Evolutionary conservation across 495 filamentous ascomycete species (phyloP), one percentile per base, ranked within the genome.

Genomic region (Apodospora peruviana): DNA sequence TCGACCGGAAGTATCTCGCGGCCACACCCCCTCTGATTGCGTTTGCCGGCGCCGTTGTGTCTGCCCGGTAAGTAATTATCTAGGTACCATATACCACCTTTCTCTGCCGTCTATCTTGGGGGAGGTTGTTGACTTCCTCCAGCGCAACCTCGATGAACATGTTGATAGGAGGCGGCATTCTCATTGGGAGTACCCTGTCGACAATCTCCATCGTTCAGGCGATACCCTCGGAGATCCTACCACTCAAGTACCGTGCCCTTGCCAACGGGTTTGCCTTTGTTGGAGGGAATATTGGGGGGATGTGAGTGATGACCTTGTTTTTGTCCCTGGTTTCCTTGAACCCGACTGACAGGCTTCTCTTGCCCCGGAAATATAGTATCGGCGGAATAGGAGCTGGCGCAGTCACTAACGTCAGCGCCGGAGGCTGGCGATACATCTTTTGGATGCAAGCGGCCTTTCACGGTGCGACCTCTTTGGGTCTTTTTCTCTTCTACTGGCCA

Each of bases 381-480:
- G 76, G 71, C 12, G 55, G 64, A 14, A 55, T 79, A 2, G 70
- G 71, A 27, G 73, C 75, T 3, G 76, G 76, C 8, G 76, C 65
- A n/a, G 68, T 78, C 3, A 78, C 76, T 0, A 76, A 78, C 42
- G 49, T 59, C 1, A 63, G 57, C 53, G 39, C 64, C 1, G 54
- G 51, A 0, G 77, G 77, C 17, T 81, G 77, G 77, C 65, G 77
- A 2, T 68, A 71, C 43, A 79, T 79, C 44, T 81, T 79, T 61
- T 80, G 76, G 77, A 77, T 81, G 14, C 77, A 81, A 59, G 77
- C 77, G 0, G 75, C 65, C 2, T 74, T 79, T 51, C 77, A 79
- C 42, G 61, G 61, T 16, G 52, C 64, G 8, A 76, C 73, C 1
- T 59, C 69, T 0, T 18, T 76, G 2, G 75, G 75, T 4, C 56